Conservation (phyloP, 129 eudicot species). For the Centella asiatica region DNA sequence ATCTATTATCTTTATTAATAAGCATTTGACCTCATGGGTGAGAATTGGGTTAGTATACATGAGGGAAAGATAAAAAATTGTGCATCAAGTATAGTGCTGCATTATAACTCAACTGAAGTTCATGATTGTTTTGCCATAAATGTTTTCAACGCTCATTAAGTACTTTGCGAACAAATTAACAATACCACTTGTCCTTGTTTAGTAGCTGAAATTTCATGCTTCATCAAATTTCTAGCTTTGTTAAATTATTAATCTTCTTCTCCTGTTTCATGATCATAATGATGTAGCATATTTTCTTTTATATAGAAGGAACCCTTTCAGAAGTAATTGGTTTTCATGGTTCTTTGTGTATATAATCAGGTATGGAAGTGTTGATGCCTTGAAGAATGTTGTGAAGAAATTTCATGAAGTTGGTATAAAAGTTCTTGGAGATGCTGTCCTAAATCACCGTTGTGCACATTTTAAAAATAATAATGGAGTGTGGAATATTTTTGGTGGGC, state of each 20-base stretch:
- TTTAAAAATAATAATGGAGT: conserved; percentile 66
- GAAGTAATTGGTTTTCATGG: background rate
- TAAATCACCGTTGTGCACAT: conserved; percentile 91
- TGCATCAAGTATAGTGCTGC: background rate
- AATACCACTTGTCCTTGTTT: background rate
- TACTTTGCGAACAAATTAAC: background rate
- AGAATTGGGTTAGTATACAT: too few relatives aligned
- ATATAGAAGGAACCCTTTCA: background rate
- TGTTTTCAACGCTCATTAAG: background rate
- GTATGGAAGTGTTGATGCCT: conserved; percentile 71
- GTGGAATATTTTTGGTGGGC: conserved; percentile 94
- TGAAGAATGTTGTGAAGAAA: conserved; percentile 56
- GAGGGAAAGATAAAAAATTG: too few relatives aligned
- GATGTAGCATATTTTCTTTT: background rate
- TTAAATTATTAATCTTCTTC: background rate
- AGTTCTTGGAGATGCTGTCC: conserved; percentile 83
- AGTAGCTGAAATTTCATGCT: background rate
- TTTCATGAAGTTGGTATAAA: conserved; percentile 66
- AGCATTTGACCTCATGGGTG: background rate
- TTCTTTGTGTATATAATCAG: conserved; percentile 23
- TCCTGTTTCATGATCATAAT: too few relatives aligned
- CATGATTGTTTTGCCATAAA: background rate
- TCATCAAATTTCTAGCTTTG: background rate
- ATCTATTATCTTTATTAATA: background rate
- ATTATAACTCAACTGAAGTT: background rate